Conservation (phyloP, 75 land plant species). For the Cunninghamia lanceolata region DNA sequence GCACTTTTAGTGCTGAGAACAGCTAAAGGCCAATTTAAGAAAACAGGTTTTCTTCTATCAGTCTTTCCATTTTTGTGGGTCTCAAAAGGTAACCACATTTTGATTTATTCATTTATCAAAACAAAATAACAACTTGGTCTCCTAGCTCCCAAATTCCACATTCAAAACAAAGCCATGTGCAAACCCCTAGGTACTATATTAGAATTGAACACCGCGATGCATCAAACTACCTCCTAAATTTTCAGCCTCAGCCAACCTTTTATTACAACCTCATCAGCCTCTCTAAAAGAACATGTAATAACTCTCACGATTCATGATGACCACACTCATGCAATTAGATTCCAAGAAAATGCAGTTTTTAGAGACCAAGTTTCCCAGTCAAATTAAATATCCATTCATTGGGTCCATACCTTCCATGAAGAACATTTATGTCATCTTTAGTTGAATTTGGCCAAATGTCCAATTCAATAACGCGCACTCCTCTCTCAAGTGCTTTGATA, state of each 20-base stretch:
- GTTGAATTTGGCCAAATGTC: conserved; percentile 79
- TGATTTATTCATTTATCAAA: neutral
- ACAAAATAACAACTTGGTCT: neutral
- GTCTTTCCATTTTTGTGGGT: neutral
- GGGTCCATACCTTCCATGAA: conserved; percentile 72
- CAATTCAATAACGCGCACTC: conserved; percentile 85
- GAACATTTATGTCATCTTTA: conserved; percentile 50
- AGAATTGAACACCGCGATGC: neutral
- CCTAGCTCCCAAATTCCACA: neutral
- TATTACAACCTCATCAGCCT: neutral
- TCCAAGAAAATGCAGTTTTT: neutral
- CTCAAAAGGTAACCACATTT: neutral
- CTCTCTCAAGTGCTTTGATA: conserved; percentile 56
- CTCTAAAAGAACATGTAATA: neutral
- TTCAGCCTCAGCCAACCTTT: neutral
- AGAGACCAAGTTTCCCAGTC: neutral
- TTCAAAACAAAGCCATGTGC: neutral
- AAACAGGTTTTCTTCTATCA: neutral
- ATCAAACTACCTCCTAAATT: neutral
- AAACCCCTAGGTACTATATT: neutral
- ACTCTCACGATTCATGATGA: neutral
- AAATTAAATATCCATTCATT: neutral
- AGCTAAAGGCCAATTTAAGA: neutral
- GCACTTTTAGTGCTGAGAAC: neutral
- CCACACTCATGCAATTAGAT: neutral